These are phyloP conservation scores for Hymenoscyphus fraxineus DNA, from an alignment of 2,329 filamentous ascomycete genomes.

Conservation along the genomic window DNA sequence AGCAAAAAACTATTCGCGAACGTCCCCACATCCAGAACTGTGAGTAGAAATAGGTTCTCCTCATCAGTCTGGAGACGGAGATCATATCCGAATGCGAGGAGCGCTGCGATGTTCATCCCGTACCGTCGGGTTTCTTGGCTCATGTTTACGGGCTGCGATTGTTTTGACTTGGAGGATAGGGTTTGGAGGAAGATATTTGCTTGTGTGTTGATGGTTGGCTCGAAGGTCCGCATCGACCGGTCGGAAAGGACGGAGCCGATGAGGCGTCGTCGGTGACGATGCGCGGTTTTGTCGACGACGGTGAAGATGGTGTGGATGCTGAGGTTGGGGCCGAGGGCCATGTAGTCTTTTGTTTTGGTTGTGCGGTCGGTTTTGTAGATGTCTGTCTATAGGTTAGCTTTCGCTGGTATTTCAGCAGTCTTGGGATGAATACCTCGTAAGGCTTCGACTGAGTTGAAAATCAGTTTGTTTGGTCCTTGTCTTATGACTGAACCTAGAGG, in stretches of 20 bases:
- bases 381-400: background rate
- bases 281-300: background rate
- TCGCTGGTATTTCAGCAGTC: background rate
- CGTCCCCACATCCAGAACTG: background rate
- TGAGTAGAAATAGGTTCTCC: slow-evolving; percentile 2
- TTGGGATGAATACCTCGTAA: background rate
- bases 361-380: slow-evolving; percentile 1
- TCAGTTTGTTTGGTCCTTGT: slow-evolving; percentile 11
- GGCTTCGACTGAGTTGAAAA: slow-evolving; percentile 1
- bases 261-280: background rate
- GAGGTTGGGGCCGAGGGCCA: background rate
- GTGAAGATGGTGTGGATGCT: slow-evolving; percentile 4
- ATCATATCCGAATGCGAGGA: background rate
- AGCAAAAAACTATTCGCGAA: background rate
- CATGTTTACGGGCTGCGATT: slow-evolving; percentile 2
- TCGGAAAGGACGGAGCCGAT: slow-evolving; percentile 1
- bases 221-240: slow-evolving; percentile 3
- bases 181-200: background rate
- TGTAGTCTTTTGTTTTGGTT: background rate
- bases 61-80: background rate
- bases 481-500: slow-evolving; percentile 2
- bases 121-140: background rate
- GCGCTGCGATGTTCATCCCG: background rate
- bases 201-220: background rate
- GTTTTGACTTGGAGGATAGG: background rate